phyloP scores from a whole-genome alignment of 1,284 basidiomycete genomes.

The Sanghuangporus weigelae region DNA sequence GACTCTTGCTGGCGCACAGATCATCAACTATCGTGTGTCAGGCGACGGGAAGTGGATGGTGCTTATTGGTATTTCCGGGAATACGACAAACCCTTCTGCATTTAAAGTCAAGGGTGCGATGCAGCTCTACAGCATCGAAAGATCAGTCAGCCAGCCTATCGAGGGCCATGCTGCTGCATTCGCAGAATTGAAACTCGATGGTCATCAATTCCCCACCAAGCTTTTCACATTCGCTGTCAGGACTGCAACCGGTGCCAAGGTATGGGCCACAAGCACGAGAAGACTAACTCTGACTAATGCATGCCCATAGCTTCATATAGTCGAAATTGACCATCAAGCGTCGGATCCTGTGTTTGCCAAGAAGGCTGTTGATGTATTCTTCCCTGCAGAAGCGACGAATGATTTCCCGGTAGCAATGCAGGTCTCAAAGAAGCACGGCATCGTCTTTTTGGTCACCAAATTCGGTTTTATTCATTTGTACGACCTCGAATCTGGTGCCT shows the following conservation, averaged over 20 bases:
- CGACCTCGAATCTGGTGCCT: constrained; percentile 97
- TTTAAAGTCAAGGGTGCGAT: constrained; percentile 99
- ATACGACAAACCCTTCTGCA: constrained; percentile 84
- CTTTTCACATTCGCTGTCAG: constrained; percentile 95
- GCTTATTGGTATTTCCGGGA: constrained; percentile 93
- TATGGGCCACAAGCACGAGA: constrained; percentile 31
- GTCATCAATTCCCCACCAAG: constrained; percentile 79
- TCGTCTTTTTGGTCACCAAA: constrained; percentile 97
- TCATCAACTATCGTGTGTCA: constrained; percentile 96
- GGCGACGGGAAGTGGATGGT: constrained; percentile 97
- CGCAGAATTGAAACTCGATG: constrained; percentile 87
- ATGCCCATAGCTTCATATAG: constrained; percentile 80
- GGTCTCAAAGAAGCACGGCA: constrained; percentile 94
- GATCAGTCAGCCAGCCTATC: constrained; percentile 97
- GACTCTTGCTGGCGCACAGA: constrained; percentile 91
- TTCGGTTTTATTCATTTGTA: constrained; percentile 99
- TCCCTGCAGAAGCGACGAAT: constrained; percentile 96
- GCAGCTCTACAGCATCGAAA: constrained; percentile 89
- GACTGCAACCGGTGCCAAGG: constrained; percentile 95
- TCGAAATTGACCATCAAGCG: constrained; percentile 96
- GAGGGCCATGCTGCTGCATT: constrained; percentile 99
- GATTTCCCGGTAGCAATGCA: constrained; percentile 99
- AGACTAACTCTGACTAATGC: not conserved
- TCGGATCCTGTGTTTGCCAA: constrained; percentile 96
- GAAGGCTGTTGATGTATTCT: constrained; percentile 99